Evolutionary conservation across 306 rosid species (phyloP).

Genomic region (Lablab purpureus): DNA sequence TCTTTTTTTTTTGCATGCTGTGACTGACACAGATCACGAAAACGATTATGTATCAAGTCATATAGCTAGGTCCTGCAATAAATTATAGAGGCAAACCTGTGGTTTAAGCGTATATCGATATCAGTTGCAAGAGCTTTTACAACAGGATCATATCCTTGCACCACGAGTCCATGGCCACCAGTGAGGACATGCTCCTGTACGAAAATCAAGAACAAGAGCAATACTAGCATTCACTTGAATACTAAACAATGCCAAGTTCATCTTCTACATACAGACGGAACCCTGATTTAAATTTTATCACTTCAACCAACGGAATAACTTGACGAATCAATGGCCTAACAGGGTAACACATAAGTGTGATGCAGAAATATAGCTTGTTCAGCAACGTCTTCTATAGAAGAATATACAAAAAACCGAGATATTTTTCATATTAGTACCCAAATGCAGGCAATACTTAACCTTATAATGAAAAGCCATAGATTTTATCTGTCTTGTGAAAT

Average conservation of each 20-base stretch:
- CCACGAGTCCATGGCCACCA: slow-evolving; percentile 90
- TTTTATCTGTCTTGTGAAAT: no score
- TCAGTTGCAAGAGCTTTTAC: slow-evolving; percentile 76
- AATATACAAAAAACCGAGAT: not conserved
- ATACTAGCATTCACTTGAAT: slow-evolving; percentile 38
- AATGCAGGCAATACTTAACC: not conserved
- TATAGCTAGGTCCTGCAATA: slow-evolving; percentile 19
- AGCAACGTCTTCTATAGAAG: not conserved
- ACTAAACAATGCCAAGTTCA: slow-evolving; percentile 21
- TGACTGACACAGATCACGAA: slow-evolving; percentile 16
- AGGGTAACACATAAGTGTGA: not conserved
- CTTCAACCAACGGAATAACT: not conserved
- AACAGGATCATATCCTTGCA: slow-evolving; percentile 75
- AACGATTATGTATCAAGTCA: slow-evolving; percentile 2
- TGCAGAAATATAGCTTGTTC: not conserved
- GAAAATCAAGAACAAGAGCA: slow-evolving; percentile 33
- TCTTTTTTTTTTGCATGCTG: slow-evolving; percentile 1
- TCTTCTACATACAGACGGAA: not conserved
- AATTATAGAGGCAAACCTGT: slow-evolving; percentile 58
- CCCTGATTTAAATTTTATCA: not conserved
- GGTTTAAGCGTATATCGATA: slow-evolving; percentile 67
- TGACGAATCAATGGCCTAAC: not conserved
- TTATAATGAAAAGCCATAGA: not conserved
- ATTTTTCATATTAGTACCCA: not conserved
- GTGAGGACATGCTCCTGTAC: slow-evolving; percentile 73